Evolutionary conservation across 208 protist species (phyloP), one percentile per base, ranked within the genome.

Genomic region (Trypanosoma theileri): DNA sequence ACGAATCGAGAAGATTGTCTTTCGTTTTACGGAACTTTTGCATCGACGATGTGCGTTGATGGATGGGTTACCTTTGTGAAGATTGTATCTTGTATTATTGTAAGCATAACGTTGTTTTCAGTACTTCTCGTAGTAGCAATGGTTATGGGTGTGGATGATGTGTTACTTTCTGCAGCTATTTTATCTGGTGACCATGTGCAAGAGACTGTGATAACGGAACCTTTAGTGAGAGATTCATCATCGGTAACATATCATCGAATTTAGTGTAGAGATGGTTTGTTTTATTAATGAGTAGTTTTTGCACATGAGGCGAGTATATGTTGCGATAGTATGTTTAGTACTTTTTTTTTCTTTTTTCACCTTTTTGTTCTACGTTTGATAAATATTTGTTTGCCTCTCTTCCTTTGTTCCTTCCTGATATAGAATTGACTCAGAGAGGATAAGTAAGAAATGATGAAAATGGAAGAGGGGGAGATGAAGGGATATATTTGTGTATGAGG

Each of bases 11-110:
- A n/a, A 1, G n/a, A 31, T 40, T 69, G 63, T 46, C 8, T 53
- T 14, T 2, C 50, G 7, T 69, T 69, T 35, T 69, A 69, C n/a
- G 21, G 21, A 22, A 69, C 54, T 21, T 57, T 41, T 60, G 46
- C 52, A 3, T 59, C 54, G n/a, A 52, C 42, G 4, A 69, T 59
- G 63, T 69, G 63, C 4, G 24, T 13, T 4, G 54, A 50, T 59
- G 63, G 63, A n/a, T 69, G 63, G 50, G 8, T 69, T 16, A 60
- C 55, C 1, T 69, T 69, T 60, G 28, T 60, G 21, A 59, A 69
- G 42, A 59, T 70, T 53, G 19, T 50, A 21, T 52, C 65, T 3
- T 70, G 65, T 46, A 4, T 70, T 44, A 26, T 44, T 22, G 48
- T 70, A 4, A 50, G 28, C 24, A 10, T 70, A 6, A 61, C 28